Conservation (phyloP, 2,329 filamentous ascomycete genomes). For the Tolypocladium ophioglossoides region DNA sequence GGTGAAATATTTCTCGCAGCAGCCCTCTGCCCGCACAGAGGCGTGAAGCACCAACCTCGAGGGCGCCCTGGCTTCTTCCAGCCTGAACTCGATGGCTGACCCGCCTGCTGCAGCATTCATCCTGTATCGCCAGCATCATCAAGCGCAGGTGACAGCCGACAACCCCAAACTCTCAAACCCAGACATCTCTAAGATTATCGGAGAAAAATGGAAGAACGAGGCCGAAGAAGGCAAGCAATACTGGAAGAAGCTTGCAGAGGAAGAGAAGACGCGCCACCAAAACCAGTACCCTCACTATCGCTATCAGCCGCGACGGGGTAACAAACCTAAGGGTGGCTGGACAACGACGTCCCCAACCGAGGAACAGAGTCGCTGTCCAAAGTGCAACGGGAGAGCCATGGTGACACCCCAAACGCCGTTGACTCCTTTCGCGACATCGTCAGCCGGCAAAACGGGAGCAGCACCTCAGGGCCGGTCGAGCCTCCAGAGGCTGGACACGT, state of each 20-base stretch:
- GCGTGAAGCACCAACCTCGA: not conserved
- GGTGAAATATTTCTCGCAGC: slow-evolving; percentile 15
- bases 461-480: slow-evolving; percentile 10
- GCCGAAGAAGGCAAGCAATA: slow-evolving; percentile 62
- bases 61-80: not conserved
- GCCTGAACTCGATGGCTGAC: slow-evolving; percentile 12
- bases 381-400: slow-evolving; percentile 61
- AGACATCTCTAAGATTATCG: slow-evolving; percentile 95
- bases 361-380: slow-evolving; percentile 51
- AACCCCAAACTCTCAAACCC: slow-evolving; percentile 90
- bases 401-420: slow-evolving; percentile 50
- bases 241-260: slow-evolving; percentile 85
- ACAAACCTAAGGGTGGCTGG: slow-evolving; percentile 19
- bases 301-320: slow-evolving; percentile 72
- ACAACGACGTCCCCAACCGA: slow-evolving; percentile 28
- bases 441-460: slow-evolving; percentile 15
- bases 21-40: not conserved
- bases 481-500: slow-evolving; percentile 11
- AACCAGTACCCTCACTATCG: slow-evolving; percentile 88
- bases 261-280: slow-evolving; percentile 85
- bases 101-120: slow-evolving; percentile 66
- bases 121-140: slow-evolving; percentile 87
- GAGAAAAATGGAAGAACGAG: slow-evolving; percentile 79
- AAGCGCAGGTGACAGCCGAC: slow-evolving; percentile 67
- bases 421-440: slow-evolving; percentile 30